These are phyloP conservation scores for Sclerotinia subarctica DNA, from an alignment of 2,329 filamentous ascomycete genomes.

Conservation along the genomic window DNA sequence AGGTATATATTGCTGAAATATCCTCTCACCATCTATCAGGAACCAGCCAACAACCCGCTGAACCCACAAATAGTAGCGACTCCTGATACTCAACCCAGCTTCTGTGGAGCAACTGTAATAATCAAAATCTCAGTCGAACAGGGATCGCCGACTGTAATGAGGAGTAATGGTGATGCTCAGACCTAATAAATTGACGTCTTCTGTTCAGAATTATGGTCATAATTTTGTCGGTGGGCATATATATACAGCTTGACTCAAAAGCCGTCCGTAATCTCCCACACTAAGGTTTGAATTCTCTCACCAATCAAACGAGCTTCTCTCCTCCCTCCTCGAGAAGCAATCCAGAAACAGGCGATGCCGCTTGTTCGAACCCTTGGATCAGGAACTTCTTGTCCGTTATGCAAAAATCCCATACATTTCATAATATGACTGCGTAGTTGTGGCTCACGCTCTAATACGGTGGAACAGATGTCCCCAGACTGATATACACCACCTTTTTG, in stretches of 20 bases:
- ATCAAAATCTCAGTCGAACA: too few relatives aligned
- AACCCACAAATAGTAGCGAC: too few relatives aligned
- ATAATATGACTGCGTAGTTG: neutral
- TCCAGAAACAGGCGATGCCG: conserved; percentile 1
- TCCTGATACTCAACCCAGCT: too few relatives aligned
- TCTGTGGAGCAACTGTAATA: too few relatives aligned
- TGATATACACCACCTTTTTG: conserved; percentile 4
- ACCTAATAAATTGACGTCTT: neutral
- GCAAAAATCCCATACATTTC: neutral
- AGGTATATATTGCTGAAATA: too few relatives aligned
- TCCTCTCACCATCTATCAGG: too few relatives aligned
- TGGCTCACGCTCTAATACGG: neutral
- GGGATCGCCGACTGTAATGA: too few relatives aligned
- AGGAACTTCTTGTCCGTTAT: conserved; percentile 3
- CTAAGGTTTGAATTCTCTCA: neutral
- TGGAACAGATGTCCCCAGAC: neutral
- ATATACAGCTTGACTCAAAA: neutral
- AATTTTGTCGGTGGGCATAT: neutral
- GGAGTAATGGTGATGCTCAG: too few relatives aligned
- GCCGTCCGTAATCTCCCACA: neutral
- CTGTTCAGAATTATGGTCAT: too few relatives aligned
- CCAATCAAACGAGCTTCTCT: neutral
- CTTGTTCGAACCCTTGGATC: neutral
- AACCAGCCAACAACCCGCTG: too few relatives aligned
- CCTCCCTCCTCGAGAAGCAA: neutral